A percentile compares a stretch with the other conserved stretches of the same genome.
Evolutionary conservation across 352 stramenopile species (phyloP).

Genomic region (Chrysophaeum taylorii): DNA sequence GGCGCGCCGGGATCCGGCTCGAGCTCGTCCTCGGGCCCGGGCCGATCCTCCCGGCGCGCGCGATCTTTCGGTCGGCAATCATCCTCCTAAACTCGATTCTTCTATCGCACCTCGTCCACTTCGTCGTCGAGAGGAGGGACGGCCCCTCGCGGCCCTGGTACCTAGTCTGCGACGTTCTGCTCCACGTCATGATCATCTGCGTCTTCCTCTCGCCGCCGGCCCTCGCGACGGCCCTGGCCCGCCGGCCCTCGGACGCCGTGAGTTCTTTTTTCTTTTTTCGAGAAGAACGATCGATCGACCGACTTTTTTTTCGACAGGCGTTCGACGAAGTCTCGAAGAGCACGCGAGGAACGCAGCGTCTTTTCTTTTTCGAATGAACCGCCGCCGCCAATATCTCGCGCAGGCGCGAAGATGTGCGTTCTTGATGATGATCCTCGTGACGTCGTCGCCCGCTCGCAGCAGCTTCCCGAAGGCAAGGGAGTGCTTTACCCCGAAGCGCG

Average conservation of each 20-base stretch:
- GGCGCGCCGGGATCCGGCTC: background rate
- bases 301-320: too few relatives aligned
- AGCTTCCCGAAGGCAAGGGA: background rate
- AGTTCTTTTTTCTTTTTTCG: too few relatives aligned
- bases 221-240: background rate
- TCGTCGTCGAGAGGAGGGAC: background rate
- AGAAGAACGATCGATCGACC: too few relatives aligned
- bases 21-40: background rate
- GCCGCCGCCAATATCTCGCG: too few relatives aligned
- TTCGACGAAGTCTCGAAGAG: too few relatives aligned
- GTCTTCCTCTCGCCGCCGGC: background rate
- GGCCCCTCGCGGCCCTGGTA: background rate
- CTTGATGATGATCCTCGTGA: too few relatives aligned
- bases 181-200: background rate
- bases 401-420: too few relatives aligned
- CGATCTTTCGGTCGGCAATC: background rate
- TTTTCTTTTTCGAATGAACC: too few relatives aligned
- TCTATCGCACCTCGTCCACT: background rate
- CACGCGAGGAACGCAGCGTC: too few relatives aligned
- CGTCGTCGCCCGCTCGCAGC: too few relatives aligned
- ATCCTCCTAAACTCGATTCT: background rate
- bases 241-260: background rate
- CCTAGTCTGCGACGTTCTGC: background rate
- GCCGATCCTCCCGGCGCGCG: background rate
- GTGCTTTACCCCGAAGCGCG: background rate